Percentiles rank a stretch among this genome's conserved stretches.
Evolutionary conservation across 805 yeast species (phyloP).

Genomic region (Wickerhamomyces strasburgensis): DNA sequence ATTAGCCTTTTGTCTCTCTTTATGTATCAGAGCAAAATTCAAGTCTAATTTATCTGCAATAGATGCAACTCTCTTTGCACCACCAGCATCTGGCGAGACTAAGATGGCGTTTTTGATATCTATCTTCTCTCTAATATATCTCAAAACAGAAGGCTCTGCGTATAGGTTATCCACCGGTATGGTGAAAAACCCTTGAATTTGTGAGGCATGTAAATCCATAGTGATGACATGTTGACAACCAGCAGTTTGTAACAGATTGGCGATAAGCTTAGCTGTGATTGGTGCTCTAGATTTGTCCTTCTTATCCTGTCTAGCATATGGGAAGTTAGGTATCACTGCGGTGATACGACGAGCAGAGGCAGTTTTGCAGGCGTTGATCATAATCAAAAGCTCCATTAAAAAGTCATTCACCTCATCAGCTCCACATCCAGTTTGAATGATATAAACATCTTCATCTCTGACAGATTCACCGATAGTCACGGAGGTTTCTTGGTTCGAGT

Average conservation of each 20-base stretch:
- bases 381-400: constrained; percentile 79
- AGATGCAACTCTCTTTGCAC: constrained; percentile 95
- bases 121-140: constrained; percentile 68
- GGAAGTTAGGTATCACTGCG: constrained; percentile 92
- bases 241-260: constrained; percentile 85
- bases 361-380: constrained; percentile 92
- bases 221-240: constrained; percentile 96
- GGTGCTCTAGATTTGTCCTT: constrained; percentile 96
- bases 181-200: constrained; percentile 93
- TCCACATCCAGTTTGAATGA: constrained; percentile 82
- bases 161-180: constrained; percentile 94
- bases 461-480: constrained; percentile 84
- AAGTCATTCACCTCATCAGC: constrained; percentile 71
- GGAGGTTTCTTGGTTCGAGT: constrained; percentile 84
- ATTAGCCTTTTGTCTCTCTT: constrained; percentile 91
- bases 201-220: constrained; percentile 96
- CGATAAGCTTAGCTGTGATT: constrained; percentile 90
- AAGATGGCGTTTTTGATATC: constrained; percentile 59
- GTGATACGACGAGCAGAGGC: constrained; percentile 94
- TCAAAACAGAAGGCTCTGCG: constrained; percentile 87
- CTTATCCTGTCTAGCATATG: constrained; percentile 96
- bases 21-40: constrained; percentile 92
- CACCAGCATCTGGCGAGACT: constrained; percentile 98
- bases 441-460: constrained; percentile 85
- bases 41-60: constrained; percentile 89